phyloP scores from a whole-genome alignment of 164 flowering plant genomes.

The Magnolia sinica region DNA sequence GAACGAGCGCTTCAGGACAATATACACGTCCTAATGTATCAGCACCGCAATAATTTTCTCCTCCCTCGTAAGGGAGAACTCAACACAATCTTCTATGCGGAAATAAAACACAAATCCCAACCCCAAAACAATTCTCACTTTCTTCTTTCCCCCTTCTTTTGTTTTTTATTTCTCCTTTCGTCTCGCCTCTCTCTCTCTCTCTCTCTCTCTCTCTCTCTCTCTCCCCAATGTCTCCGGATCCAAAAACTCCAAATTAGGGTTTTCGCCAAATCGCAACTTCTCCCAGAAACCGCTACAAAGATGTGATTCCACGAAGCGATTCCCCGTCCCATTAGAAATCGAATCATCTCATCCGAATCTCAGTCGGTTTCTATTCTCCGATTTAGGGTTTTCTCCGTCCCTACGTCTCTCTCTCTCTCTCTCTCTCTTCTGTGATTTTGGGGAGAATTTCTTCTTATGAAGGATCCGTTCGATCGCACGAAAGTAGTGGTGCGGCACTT shows the following conservation, averaged over 20 bases:
- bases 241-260: slow-evolving; percentile 6
- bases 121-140: neutral
- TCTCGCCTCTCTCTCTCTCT: neutral
- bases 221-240: neutral
- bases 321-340: neutral
- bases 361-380: neutral
- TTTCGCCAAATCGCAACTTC: neutral
- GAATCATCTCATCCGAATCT: neutral
- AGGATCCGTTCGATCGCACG: slow-evolving; percentile 63
- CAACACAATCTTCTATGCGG: neutral
- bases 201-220: neutral
- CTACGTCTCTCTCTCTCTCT: neutral
- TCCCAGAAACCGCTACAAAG: neutral
- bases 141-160: neutral
- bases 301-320: neutral
- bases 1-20: no score
- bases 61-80: neutral
- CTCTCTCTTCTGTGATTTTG: neutral
- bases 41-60: neutral
- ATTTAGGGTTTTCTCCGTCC: neutral
- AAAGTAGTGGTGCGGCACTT: slow-evolving; percentile 89
- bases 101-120: neutral
- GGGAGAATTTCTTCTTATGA: slow-evolving; percentile 29
- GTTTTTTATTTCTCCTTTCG: neutral
- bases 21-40: neutral